Base-by-base conservation (phyloP, 805 yeast species). In the Starmerella etchellsii region DNA sequence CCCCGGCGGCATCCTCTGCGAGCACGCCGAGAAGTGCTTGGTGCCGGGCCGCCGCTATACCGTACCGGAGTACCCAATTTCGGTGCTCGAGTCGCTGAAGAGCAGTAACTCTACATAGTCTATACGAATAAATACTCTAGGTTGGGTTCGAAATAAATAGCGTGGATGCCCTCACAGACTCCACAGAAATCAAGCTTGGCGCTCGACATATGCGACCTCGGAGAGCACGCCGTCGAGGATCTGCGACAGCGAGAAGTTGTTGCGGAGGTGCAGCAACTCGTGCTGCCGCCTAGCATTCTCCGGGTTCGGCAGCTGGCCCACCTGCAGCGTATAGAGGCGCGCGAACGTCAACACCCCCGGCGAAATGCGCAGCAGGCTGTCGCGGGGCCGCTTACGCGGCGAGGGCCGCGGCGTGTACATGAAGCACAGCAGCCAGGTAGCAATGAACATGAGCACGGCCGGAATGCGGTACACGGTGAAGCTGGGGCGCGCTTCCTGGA, bases 301-400 rank as follows among this genome's bases (percentile, higher is more conserved):
- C 16, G 41, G 30, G 31, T 48, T 46, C 9, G 58, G 58, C 10
- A 52, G 15, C 32, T 53, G 58, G 21, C 53, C 54, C 2, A 38
- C 41, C 38, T 56, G 57, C 15, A 54, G 39, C 7, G 54, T 45
- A 18, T 44, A 43, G 43, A 55, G 54, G 8, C 57, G 41, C 10
- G 51, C 49, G n/a, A 46, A 43, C 11, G 58, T 54, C 31, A 55
- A 33, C 4, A 51, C 39, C 14, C 46, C 29, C 11, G 52, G 43
- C 1, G 40, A 18, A 16, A 52, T 46, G n/a, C 46, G 40, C 14
- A 56, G 41, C 16, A 50, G 32, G n/a, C 41, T 34, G 39, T 43
- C 40, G 16, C 25, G 29, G 7, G 41, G 21, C n/a, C 25, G 14
- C 13, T 43, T 32, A 36, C 25, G 36, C 23, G 32, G 29, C 15